Evolutionary conservation across 2,329 filamentous ascomycete genomes (phyloP).

Genomic region (Fusarium sp.): DNA sequence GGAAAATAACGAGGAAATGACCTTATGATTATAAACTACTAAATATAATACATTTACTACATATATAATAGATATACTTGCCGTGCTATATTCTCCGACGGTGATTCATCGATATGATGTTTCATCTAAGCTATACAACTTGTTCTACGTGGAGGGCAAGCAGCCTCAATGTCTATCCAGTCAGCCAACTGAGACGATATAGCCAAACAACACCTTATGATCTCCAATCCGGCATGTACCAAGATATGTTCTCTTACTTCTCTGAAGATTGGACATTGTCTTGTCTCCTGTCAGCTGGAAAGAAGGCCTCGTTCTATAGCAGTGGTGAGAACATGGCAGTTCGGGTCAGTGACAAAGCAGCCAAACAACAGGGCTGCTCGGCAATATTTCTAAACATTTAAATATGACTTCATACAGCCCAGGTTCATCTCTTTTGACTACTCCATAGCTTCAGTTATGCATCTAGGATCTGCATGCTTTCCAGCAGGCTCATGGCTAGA

Average conservation of each 20-base stretch:
- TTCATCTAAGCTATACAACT: neutral
- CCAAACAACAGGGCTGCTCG: neutral
- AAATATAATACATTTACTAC: neutral
- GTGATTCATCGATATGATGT: neutral
- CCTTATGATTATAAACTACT: conserved; percentile 8
- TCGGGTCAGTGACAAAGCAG: too few relatives aligned
- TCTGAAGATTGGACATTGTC: too few relatives aligned
- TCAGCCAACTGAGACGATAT: neutral
- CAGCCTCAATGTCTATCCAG: neutral
- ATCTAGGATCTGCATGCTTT: neutral
- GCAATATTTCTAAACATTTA: neutral
- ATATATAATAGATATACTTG: neutral
- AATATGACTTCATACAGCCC: too few relatives aligned
- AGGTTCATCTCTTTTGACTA: neutral
- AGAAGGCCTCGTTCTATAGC: too few relatives aligned
- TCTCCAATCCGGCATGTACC: neutral
- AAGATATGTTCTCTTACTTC: neutral
- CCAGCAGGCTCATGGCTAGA: too few relatives aligned
- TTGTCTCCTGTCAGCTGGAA: too few relatives aligned
- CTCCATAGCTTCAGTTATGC: too few relatives aligned
- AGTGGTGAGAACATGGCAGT: neutral
- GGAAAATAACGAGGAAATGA: conserved; percentile 27
- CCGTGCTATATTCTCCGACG: neutral
- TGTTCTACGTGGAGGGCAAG: neutral
- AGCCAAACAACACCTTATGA: too few relatives aligned